Evolutionary conservation across 202 grass and related monocot genomes (phyloP).

Genomic region (Musa balbisiana): DNA sequence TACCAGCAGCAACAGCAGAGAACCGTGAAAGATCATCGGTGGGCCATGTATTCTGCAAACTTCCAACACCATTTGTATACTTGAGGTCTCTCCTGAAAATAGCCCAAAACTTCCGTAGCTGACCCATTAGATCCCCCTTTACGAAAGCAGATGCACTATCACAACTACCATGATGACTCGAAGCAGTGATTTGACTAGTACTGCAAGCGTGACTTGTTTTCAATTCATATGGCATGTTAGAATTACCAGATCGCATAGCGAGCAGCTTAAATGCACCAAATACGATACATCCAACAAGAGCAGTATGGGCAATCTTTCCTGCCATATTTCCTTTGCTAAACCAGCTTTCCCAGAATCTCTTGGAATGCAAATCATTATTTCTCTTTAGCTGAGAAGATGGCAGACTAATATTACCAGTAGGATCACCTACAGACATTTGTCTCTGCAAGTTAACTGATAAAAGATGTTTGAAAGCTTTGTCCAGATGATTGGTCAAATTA

Average conservation of each 20-base stretch:
- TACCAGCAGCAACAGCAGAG: background rate
- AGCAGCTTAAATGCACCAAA: conserved; percentile 54
- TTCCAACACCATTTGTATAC: conserved; percentile 25
- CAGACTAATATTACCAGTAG: conserved; percentile 27
- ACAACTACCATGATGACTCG: conserved; percentile 27
- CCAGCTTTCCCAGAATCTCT: conserved; percentile 47
- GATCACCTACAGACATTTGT: conserved; percentile 34
- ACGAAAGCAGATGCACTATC: conserved; percentile 28
- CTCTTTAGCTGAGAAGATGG: conserved; percentile 56
- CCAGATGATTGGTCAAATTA: conserved; percentile 60
- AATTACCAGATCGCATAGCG: conserved; percentile 40
- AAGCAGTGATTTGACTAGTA: conserved; percentile 18
- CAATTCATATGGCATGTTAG: conserved; percentile 10
- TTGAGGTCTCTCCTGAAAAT: conserved; percentile 36
- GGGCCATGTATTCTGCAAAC: conserved; percentile 26
- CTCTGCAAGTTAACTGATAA: conserved; percentile 48
- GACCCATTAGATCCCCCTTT: conserved; percentile 32
- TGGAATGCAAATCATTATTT: conserved; percentile 38
- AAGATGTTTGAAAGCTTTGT: conserved; percentile 88
- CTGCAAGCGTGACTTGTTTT: conserved; percentile 7
- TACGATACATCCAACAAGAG: conserved; percentile 54
- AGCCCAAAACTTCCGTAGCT: conserved; percentile 48
- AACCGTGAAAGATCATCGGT: conserved; percentile 11
- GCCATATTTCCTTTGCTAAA: conserved; percentile 36
- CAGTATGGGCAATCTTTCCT: conserved; percentile 54